Base-by-base conservation (phyloP, 768 basidiomycete genomes). In the Termitomyces sp. region DNA sequence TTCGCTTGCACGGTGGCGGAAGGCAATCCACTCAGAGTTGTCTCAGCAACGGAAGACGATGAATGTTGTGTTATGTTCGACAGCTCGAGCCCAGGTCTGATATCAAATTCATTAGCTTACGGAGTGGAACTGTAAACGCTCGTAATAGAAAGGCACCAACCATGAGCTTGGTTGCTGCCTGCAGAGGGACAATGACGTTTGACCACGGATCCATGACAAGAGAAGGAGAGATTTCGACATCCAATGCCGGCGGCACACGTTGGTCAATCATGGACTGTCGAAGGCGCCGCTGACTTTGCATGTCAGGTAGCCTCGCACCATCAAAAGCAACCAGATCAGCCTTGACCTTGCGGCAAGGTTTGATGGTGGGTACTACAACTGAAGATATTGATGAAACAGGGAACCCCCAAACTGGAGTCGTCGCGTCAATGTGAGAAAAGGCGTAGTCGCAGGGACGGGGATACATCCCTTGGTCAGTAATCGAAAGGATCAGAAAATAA, bases 1-100 rank as follows among this genome's bases (percentile, higher is more conserved):
- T 45, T 67, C 66, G 11, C 34, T 65, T 16, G 33, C 31, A 27
- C 66, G 66, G 18, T 67, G 61, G 22, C 64, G 66, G 37, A 67
- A 55, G 2, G 44, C 61, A 8, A 66, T 66, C 24, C 54, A 49
- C 53, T 67, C 66, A 49, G 41, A 55, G 20, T 58, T 61, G n/a
- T 41, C 8, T 3, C 67, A 63, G 31, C 64, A 67, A 31, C 59
- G 57, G 15, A 68, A 63, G 15, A 68, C 42, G 6, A 68, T 62
- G 27, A 66, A 61, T 22, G 60, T 66, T 27, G 58, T 61, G 24
- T 67, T 50, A 22, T 56, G 30, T 30, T 60, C 51, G 27, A 62
- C 65, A 12, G 65, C 49, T 44, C 57, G 48, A 16, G 57, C 58
- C 65, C 65, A 67, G 0, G 60, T 56, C 66, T 67, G 24, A 4